A percentile compares a stretch with the other conserved stretches of the same genome.
phyloP scores from a whole-genome alignment of 2,329 filamentous ascomycete genomes.

The Apiospora aurea region DNA sequence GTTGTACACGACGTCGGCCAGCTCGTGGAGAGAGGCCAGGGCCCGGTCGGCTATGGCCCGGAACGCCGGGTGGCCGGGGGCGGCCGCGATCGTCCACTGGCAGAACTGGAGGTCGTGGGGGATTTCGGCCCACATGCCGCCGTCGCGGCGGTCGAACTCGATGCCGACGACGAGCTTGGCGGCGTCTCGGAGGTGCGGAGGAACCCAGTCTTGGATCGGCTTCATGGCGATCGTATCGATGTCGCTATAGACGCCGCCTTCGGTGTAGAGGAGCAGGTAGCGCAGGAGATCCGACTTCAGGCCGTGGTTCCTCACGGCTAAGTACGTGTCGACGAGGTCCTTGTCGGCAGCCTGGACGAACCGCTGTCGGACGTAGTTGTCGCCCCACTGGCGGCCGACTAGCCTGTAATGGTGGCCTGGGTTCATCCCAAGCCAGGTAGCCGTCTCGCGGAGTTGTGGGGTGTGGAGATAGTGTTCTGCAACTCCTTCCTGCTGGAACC shows the following conservation, averaged over 20 bases:
- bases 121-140: slow-evolving; percentile 38
- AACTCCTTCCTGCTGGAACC: slow-evolving; percentile 30
- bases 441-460: slow-evolving; percentile 32
- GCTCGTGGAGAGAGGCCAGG: slow-evolving; percentile 33
- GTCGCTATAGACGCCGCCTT: slow-evolving; percentile 61
- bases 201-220: slow-evolving; percentile 59
- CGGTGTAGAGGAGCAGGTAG: slow-evolving; percentile 72
- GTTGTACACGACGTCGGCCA: slow-evolving; percentile 26
- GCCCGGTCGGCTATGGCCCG: slow-evolving; percentile 36
- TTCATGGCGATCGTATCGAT: slow-evolving; percentile 52
- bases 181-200: slow-evolving; percentile 41
- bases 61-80: slow-evolving; percentile 43
- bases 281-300: slow-evolving; percentile 62
- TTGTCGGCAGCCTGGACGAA: slow-evolving; percentile 31
- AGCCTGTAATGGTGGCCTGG: slow-evolving; percentile 38
- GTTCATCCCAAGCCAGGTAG: slow-evolving; percentile 36
- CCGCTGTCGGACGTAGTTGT: slow-evolving; percentile 37
- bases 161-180: slow-evolving; percentile 40
- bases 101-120: slow-evolving; percentile 43
- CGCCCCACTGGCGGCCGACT: slow-evolving; percentile 35
- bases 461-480: slow-evolving; percentile 25
- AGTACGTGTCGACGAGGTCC: slow-evolving; percentile 34
- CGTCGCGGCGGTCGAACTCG: slow-evolving; percentile 42
- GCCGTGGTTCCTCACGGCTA: slow-evolving; percentile 37
- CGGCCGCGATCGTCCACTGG: slow-evolving; percentile 46